A percentile compares a stretch with the other conserved stretches of the same genome.
These are phyloP conservation scores for Pseudopithomyces maydicus DNA, from an alignment of 2,329 filamentous ascomycete genomes.

Conservation along the genomic window DNA sequence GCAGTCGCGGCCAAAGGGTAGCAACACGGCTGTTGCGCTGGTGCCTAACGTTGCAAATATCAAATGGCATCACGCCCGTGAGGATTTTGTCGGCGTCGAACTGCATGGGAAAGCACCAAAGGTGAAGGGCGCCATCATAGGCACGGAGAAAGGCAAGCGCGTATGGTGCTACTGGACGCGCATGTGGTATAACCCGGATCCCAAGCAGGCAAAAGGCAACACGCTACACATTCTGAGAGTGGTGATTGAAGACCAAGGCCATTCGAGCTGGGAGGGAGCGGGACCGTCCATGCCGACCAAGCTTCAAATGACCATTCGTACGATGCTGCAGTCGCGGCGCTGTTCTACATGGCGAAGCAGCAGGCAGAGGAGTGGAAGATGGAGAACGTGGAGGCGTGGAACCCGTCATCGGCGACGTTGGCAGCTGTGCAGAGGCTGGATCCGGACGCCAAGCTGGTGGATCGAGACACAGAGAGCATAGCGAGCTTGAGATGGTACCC, in stretches of 20 bases:
- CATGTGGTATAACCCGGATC: constrained; percentile 63
- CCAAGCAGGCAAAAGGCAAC: constrained; percentile 63
- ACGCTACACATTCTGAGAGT: constrained; percentile 72
- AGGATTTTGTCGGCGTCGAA: constrained; percentile 74
- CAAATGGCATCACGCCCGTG: constrained; percentile 78
- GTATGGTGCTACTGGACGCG: constrained; percentile 77
- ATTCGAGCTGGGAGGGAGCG: constrained; percentile 23
- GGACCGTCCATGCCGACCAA: constrained; percentile 26
- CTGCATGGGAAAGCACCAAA: constrained; percentile 63
- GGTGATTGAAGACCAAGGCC: constrained; percentile 64
- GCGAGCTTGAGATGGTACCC: constrained; percentile 73
- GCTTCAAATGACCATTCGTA: constrained; percentile 19
- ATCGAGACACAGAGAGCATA: constrained; percentile 70
- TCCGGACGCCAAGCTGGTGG: constrained; percentile 54
- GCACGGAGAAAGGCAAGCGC: constrained; percentile 55
- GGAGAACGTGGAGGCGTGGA: constrained; percentile 79
- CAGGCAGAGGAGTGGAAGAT: constrained; percentile 76
- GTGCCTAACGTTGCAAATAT: constrained; percentile 71
- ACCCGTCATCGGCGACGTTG: constrained; percentile 64
- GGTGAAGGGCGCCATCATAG: constrained; percentile 73
- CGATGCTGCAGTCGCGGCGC: constrained; percentile 58
- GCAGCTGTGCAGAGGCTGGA: constrained; percentile 54
- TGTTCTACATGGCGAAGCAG: constrained; percentile 69
- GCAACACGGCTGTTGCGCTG: constrained; percentile 66
- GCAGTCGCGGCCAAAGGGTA: constrained; percentile 40